Evolutionary conservation across 352 stramenopile genomes (phyloP).

Genomic region (Phytophthora vignae): DNA sequence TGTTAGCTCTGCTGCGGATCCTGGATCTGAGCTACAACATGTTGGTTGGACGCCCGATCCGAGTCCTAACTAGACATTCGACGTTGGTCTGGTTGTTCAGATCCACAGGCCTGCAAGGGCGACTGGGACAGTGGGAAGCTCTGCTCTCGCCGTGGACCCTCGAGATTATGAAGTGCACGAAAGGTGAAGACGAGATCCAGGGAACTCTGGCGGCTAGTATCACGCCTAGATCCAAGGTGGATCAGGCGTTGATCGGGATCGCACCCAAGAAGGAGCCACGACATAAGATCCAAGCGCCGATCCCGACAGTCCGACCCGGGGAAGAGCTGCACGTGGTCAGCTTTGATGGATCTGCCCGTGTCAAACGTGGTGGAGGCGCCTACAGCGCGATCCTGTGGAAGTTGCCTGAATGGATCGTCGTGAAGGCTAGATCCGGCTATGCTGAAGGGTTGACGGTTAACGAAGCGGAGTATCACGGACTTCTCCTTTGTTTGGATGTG

Average conservation of each 20-base stretch:
- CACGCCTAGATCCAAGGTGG: not conserved
- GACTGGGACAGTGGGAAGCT: constrained; percentile 5
- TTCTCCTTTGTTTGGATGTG: not conserved
- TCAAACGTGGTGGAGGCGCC: not conserved
- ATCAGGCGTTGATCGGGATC: not conserved
- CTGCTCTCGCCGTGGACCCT: not conserved
- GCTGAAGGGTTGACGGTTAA: constrained; percentile 1
- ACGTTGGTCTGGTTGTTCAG: constrained; percentile 10
- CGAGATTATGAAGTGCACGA: not conserved
- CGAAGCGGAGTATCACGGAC: constrained; percentile 3
- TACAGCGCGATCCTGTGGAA: constrained; percentile 11
- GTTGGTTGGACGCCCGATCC: constrained; percentile 1
- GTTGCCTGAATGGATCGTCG: not conserved
- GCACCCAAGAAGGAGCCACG: not conserved
- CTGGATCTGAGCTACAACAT: constrained; percentile 12
- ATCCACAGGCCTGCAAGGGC: not conserved
- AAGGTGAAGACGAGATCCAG: not conserved
- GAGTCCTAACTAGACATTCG: constrained; percentile 1
- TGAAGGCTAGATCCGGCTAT: not conserved
- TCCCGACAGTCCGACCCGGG: not conserved
- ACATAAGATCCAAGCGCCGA: not conserved
- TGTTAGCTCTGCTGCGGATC: constrained; percentile 3
- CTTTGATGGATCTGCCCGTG: constrained; percentile 7
- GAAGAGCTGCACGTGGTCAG: constrained; percentile 4
- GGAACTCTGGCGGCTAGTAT: not conserved